A percentile compares a stretch with the other conserved stretches of the same genome.
These are phyloP conservation scores for Kwoniella shandongensis DNA, from an alignment of 768 basidiomycete genomes.

Conservation along the genomic window DNA sequence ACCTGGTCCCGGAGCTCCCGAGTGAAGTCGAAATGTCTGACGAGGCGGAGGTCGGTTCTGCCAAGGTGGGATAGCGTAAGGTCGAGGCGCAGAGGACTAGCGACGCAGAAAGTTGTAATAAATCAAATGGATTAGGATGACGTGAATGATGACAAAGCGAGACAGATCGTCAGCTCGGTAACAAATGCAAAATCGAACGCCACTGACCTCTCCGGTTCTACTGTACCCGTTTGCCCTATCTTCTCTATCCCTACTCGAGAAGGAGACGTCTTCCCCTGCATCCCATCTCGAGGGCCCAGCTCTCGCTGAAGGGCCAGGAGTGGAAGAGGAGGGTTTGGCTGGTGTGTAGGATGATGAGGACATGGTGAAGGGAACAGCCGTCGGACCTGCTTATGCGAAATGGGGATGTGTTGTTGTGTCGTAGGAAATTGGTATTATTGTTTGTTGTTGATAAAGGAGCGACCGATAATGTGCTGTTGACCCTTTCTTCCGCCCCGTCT, in stretches of 20 bases:
- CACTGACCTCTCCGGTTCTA: constrained; percentile 8
- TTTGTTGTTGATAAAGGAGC: too few species aligned
- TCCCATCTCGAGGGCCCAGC: constrained; percentile 13
- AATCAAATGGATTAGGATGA: background rate
- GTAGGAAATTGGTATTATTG: too few species aligned
- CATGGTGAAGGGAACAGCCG: too few species aligned
- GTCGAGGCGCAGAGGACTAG: constrained; percentile 3
- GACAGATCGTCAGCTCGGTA: background rate
- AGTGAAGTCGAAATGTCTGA: constrained; percentile 5
- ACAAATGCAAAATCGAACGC: background rate
- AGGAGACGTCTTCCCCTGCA: constrained; percentile 1
- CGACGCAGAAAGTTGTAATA: background rate
- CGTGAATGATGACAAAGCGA: background rate
- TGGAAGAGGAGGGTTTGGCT: background rate
- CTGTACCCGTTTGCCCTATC: constrained; percentile 6
- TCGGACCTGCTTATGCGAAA: too few species aligned
- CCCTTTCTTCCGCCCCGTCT: too few species aligned
- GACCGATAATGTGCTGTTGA: too few species aligned
- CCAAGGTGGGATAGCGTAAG: constrained; percentile 18
- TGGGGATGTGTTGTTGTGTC: too few species aligned
- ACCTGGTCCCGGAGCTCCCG: constrained; percentile 10
- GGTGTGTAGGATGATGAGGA: background rate
- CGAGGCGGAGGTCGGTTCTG: constrained; percentile 16
- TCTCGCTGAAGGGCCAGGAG: background rate
- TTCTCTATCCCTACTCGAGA: constrained; percentile 5